Base-by-base conservation (phyloP, 495 filamentous ascomycete species). In the Penicillium silybi region DNA sequence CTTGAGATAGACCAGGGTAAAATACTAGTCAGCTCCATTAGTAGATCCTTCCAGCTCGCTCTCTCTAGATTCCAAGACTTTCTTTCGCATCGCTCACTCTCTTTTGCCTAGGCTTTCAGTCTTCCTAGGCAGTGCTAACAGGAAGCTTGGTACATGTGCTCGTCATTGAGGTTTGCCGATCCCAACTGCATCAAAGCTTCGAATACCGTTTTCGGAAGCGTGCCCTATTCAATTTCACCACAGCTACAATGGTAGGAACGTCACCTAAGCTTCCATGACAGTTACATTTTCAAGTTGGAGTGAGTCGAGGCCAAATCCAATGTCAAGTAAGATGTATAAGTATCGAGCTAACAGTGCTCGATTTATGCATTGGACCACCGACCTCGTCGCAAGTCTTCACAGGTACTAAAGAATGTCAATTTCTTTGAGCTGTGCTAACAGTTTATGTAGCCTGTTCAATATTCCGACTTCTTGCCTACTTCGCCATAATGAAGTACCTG, bases 401-500 rank as follows among this genome's bases (percentile, higher is more conserved):
- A 32, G 29, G 29, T 32, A 32, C 8, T 15, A 11, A 11, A 13
- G 8, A 11, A 15, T 4, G 10, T 32, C 10, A 32, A 32, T 3
- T 13, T 3, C 13, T 32, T 10, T 32, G 9, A 11, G 10, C 10
- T 32, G 29, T 32, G 1, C 29, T 32, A 32, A 32, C 29, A 23
- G 10, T 32, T 32, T 4, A 1, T 29, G 13, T 3, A 32, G 29
- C 2, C 29, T 32, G 1, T 15, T 13, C 1, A 13, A 8, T 3
- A 10, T 13, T 10, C 22, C 2, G 6, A 6, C 2, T 23, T 6
- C 2, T 23, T 6, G 6, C 22, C 2, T 23, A 23, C 11, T 32
- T 15, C 34, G 42, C 16, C 25, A 46, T 13, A 16, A 54, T 54
- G 52, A 54, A 48, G 44, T 48, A 38, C 40, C 22, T 44, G 8